These are phyloP conservation scores for Aspergillus sp. DNA, from an alignment of 2,329 filamentous ascomycete species.

Conservation along the genomic window DNA sequence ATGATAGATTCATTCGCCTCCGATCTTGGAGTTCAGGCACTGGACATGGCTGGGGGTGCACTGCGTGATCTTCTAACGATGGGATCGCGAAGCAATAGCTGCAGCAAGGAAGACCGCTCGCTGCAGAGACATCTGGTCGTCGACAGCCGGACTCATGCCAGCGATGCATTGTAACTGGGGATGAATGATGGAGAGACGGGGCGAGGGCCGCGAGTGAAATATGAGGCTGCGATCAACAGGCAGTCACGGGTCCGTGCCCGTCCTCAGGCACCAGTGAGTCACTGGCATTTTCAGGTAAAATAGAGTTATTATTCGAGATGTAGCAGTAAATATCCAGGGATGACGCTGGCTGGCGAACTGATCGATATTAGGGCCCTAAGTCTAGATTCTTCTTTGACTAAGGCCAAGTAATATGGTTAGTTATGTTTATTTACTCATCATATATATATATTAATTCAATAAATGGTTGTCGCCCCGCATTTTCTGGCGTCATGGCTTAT, in stretches of 20 bases:
- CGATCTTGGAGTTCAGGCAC: background rate
- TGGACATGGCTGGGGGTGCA: background rate
- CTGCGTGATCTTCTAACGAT: background rate
- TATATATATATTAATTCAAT: no score
- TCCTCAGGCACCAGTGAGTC: background rate
- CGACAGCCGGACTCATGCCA: constrained; percentile 4
- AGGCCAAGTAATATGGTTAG: no score
- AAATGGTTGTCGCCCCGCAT: no score
- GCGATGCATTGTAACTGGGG: background rate
- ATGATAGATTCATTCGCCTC: background rate
- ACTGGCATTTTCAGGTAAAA: no score
- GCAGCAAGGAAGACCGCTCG: background rate
- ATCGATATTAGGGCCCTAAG: no score
- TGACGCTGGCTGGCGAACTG: no score
- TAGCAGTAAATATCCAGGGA: no score
- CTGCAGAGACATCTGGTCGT: background rate
- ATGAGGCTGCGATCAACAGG: background rate
- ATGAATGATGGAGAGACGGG: background rate
- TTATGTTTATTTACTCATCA: no score
- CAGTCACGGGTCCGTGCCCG: background rate
- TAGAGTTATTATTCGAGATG: no score
- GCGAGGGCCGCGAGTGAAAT: background rate
- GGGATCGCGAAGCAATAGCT: constrained; percentile 3
- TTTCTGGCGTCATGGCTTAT: background rate
- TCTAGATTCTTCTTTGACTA: no score